phyloP scores from a whole-genome alignment of 305 asterid genomes.

The Fraxinus platypoda region DNA sequence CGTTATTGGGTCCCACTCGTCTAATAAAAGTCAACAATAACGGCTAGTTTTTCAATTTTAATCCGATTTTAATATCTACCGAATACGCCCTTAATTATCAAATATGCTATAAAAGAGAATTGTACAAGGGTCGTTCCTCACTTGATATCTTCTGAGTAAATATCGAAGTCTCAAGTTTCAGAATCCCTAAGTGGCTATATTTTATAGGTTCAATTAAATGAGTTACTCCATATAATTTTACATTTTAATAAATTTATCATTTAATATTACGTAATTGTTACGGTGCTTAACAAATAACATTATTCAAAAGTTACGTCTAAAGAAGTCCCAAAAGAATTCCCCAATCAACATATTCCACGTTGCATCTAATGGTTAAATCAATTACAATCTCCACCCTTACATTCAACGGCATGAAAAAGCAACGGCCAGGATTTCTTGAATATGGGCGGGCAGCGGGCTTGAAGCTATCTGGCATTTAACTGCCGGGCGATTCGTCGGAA shows the following conservation, averaged over 20 bases:
- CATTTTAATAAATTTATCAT: no score
- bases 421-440: not conserved
- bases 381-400: not conserved
- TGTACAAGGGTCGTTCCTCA: not conserved
- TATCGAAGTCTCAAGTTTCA: not conserved
- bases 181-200: no score
- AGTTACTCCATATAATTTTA: not conserved
- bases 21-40: no score
- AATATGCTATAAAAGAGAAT: not conserved
- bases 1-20: no score
- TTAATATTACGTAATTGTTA: no score
- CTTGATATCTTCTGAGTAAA: not conserved
- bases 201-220: not conserved
- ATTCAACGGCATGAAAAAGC: not conserved
- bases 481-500: not conserved
- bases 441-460: not conserved
- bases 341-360: not conserved
- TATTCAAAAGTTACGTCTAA: not conserved
- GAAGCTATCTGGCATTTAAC: not conserved
- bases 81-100: no score
- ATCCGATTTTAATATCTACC: no score
- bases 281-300: no score
- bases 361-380: not conserved
- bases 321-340: not conserved
- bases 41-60: no score